Evolutionary conservation across 2,329 filamentous ascomycete genomes (phyloP).

Genomic region (Davidsoniella australis): DNA sequence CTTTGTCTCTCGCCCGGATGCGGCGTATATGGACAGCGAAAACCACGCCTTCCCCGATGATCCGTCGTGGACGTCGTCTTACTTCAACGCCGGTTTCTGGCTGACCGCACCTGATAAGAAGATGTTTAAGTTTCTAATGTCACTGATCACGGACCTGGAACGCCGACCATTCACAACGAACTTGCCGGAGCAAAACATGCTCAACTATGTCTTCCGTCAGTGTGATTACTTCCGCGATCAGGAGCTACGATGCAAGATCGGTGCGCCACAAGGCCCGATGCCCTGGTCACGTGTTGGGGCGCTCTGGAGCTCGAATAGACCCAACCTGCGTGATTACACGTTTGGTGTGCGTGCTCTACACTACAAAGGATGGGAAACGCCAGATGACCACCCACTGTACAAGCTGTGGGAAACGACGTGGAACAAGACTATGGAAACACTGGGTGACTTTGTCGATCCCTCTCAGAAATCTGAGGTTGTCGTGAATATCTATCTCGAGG

Average conservation of each 20-base stretch:
- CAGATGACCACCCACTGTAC: constrained; percentile 1
- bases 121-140: constrained; percentile 23
- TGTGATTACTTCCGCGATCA: constrained; percentile 12
- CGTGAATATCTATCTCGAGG: too few relatives aligned
- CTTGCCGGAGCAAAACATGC: constrained; percentile 25
- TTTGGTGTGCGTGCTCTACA: constrained; percentile 10
- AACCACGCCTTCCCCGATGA: constrained; percentile 22
- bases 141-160: constrained; percentile 18
- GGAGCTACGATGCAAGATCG: constrained; percentile 4
- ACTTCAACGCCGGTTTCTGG: constrained; percentile 26
- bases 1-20: constrained; percentile 20
- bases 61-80: constrained; percentile 14
- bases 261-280: constrained; percentile 10
- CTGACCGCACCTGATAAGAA: constrained; percentile 22
- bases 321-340: constrained; percentile 5
- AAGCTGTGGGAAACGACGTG: constrained; percentile 6
- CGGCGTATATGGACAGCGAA: constrained; percentile 17
- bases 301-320: constrained; percentile 11
- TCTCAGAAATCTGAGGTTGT: too few relatives aligned
- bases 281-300: constrained; percentile 8
- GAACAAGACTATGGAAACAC: not conserved
- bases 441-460: not conserved
- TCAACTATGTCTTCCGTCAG: constrained; percentile 26
- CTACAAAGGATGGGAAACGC: constrained; percentile 11
- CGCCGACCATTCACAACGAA: constrained; percentile 22